Evolutionary conservation across 345 rosid genomes (phyloP), one percentile per base, ranked within the genome.

Genomic region (Eucalyptus urophylla): DNA sequence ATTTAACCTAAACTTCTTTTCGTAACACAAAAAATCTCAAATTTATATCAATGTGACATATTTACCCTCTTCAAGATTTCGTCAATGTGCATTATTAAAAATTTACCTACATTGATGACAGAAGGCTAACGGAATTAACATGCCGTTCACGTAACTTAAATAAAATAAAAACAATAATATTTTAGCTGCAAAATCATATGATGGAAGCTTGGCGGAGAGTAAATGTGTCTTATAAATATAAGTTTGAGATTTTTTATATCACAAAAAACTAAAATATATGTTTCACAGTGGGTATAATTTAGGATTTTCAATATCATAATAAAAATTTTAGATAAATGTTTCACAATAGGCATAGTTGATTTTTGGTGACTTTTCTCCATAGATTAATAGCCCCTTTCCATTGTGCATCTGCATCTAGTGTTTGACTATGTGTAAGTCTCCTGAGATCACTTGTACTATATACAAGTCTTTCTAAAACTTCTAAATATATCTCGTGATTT

Each of bases 101-200:
- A 53, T 19, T 19, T 53, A 19, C 25, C 58, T 19, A 19, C 25
- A 53, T 53, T 53, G 58, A 53, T 53, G 58, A 53, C 5, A 53
- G 0, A 56, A 56, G 62, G 62, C 62, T 22, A 56, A 56, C 1
- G 1, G 62, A 5, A 10, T 56, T 24, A 24, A 56, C 29, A 56
- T 10, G 62, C 10, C 0, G 0, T 24, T 56, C 62, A 22, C 12
- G 0, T 56, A 24, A 56, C 29, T 24, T 24, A 10, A 22, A 56
- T 56, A 24, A 56, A 56, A 56, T 56, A 56, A 56, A 56, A 56
- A 56, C 1, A 1, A 24, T 56, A 24, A 6, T 56, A 22, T 24
- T 56, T 56, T 24, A 53, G 58, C 5, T 53, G 5, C 58, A 53
- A 53, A 53, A 19, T 53, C 58, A 53, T 53, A 53, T 19, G 58